Conservation (phyloP, 2,329 filamentous ascomycete species). For the Botryotinia convoluta region DNA sequence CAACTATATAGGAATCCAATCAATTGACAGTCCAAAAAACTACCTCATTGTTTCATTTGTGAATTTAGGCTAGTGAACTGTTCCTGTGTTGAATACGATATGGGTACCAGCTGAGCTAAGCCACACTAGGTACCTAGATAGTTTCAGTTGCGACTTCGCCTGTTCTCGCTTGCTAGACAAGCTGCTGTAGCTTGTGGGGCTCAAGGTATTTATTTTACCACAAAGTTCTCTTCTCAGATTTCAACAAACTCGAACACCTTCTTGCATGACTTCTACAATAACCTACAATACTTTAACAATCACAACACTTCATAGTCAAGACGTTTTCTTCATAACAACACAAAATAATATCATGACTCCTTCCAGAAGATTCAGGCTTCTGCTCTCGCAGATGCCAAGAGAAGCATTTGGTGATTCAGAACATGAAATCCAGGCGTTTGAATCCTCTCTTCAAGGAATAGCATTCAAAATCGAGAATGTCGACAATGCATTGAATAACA, state of each 20-base stretch:
- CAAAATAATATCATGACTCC: not conserved
- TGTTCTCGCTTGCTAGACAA: not conserved
- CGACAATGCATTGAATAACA: not conserved
- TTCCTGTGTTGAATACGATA: not conserved
- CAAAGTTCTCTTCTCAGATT: not conserved
- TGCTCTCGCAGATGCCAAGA: rapidly evolving
- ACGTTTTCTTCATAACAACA: not conserved
- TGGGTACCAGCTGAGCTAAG: not conserved
- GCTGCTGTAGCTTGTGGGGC: not conserved
- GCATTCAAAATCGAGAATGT: not conserved
- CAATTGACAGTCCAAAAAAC: rapidly evolving
- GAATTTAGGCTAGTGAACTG: not conserved
- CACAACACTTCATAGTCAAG: not conserved
- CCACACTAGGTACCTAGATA: not conserved
- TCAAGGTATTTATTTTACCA: not conserved
- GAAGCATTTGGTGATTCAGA: not conserved
- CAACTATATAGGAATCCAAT: not conserved
- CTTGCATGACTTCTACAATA: not conserved
- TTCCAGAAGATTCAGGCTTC: not conserved
- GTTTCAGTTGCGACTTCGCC: not conserved
- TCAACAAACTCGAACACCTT: not conserved
- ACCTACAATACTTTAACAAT: not conserved
- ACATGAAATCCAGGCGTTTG: not conserved
- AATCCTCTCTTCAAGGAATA: not conserved
- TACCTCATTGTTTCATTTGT: not conserved